Conservation (phyloP, 371 early-diverging fungal species). For the Cokeromyces recurvatus region DNA sequence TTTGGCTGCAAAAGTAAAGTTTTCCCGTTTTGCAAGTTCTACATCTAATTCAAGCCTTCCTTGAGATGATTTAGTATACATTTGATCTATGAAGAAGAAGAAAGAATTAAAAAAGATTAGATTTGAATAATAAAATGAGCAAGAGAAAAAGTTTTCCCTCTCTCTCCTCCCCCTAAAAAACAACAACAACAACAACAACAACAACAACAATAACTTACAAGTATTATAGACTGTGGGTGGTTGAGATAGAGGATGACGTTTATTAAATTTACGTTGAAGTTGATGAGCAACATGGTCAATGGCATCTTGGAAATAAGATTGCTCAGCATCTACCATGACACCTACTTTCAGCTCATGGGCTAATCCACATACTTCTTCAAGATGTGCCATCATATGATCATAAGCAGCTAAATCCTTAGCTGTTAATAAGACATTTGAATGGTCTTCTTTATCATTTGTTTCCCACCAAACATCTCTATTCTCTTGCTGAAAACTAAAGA, state of each 20-base stretch:
- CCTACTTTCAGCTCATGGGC: slow-evolving; percentile 64
- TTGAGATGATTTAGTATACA: slow-evolving; percentile 82
- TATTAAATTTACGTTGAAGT: slow-evolving; percentile 66
- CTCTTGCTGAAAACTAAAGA: slow-evolving; percentile 32
- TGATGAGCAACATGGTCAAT: slow-evolving; percentile 82
- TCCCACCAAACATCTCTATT: slow-evolving; percentile 40
- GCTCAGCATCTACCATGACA: slow-evolving; percentile 93
- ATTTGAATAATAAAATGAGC: neutral
- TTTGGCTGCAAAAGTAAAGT: slow-evolving; percentile 84
- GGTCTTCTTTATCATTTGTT: slow-evolving; percentile 3
- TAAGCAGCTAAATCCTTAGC: slow-evolving; percentile 67
- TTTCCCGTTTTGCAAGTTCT: slow-evolving; percentile 61
- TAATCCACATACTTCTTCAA: slow-evolving; percentile 59
- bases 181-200: no score
- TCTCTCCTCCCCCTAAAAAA: no score
- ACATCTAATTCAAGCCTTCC: slow-evolving; percentile 67
- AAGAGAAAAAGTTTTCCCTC: neutral
- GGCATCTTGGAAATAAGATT: slow-evolving; percentile 89
- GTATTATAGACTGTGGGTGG: slow-evolving; percentile 85
- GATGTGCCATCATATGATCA: slow-evolving; percentile 60
- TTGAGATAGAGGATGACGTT: slow-evolving; percentile 16
- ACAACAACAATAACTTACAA: slow-evolving; percentile 43
- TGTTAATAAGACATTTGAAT: slow-evolving; percentile 10
- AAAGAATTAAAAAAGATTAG: neutral
- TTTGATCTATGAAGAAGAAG: slow-evolving; percentile 76